A percentile compares a stretch with the other conserved stretches of the same genome.
Conservation (phyloP, 2,329 filamentous ascomycete species). For the Rasamsonia emersonii region DNA sequence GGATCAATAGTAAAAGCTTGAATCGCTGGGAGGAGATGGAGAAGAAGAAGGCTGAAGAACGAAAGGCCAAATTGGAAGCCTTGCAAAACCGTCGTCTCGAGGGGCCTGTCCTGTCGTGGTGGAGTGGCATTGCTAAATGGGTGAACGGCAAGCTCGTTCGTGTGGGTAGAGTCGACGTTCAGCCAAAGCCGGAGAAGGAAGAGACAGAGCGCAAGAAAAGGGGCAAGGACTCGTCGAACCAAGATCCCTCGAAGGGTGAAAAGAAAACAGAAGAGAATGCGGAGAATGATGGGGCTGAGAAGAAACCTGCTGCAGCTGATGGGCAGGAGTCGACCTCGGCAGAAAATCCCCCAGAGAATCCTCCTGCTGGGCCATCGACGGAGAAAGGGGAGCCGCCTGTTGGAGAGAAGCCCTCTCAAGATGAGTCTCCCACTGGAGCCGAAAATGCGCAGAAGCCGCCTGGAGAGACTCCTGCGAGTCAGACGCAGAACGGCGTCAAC, state of each 20-base stretch:
- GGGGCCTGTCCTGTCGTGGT: slow-evolving; percentile 82
- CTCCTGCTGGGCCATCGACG: no score
- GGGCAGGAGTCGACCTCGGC: no score
- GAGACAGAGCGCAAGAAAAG: slow-evolving; percentile 39
- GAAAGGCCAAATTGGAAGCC: slow-evolving; percentile 73
- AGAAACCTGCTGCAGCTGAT: not conserved
- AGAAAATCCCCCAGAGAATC: no score
- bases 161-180: slow-evolving; percentile 54
- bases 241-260: slow-evolving; percentile 12
- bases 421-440: not conserved
- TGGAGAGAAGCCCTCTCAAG: no score
- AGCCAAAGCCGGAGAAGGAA: slow-evolving; percentile 30
- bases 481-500: slow-evolving; percentile 2
- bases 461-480: slow-evolving; percentile 5
- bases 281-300: slow-evolving; percentile 6
- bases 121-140: slow-evolving; percentile 85
- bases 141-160: slow-evolving; percentile 64
- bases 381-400: not conserved
- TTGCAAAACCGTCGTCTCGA: slow-evolving; percentile 78
- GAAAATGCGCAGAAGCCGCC: slow-evolving; percentile 13
- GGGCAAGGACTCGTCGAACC: slow-evolving; percentile 13
- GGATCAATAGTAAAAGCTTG: slow-evolving; percentile 77
- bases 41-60: slow-evolving; percentile 75
- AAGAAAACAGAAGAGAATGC: slow-evolving; percentile 17
- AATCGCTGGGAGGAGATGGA: slow-evolving; percentile 93